phyloP scores from a whole-genome alignment of 1,284 basidiomycete species.

The Neolentinus lepideus region DNA sequence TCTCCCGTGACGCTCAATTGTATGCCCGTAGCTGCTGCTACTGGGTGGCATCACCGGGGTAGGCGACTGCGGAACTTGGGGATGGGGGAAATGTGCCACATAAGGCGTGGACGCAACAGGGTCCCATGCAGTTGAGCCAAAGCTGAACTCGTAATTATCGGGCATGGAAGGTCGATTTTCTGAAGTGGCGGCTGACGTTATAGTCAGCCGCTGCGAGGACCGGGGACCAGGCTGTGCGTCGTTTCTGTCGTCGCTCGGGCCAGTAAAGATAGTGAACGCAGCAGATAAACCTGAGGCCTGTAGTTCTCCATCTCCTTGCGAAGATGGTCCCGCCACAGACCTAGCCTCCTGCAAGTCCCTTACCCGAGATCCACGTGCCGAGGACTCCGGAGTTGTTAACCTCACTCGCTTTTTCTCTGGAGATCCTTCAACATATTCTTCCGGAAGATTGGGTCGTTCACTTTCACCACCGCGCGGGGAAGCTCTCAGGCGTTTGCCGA shows the following conservation, averaged over 20 bases:
- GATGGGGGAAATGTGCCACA: neutral
- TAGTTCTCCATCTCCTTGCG: neutral
- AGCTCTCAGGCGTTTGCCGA: slow-evolving; percentile 59
- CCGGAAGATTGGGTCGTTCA: slow-evolving; percentile 13
- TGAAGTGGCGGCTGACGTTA: neutral
- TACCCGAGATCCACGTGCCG: neutral
- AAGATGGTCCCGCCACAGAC: neutral
- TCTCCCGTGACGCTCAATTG: slow-evolving; percentile 19
- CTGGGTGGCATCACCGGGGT: slow-evolving; percentile 18
- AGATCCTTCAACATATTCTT: slow-evolving; percentile 27
- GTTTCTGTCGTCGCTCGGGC: too few relatives aligned
- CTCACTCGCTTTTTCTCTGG: slow-evolving; percentile 49
- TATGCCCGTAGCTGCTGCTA: slow-evolving; percentile 10
- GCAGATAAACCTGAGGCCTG: neutral
- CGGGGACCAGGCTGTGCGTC: neutral
- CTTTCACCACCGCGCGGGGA: slow-evolving; percentile 34
- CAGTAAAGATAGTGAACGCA: neutral
- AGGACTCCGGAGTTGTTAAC: slow-evolving; percentile 9
- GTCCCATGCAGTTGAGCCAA: neutral
- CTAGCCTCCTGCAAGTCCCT: too few relatives aligned
- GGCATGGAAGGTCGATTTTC: neutral
- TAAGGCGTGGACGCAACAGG: neutral
- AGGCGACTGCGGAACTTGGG: slow-evolving; percentile 14
- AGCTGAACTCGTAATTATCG: neutral
- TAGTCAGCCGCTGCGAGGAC: slow-evolving; percentile 1